Conservation (phyloP, 331 rosid genomes). For the Malus hybrid region DNA sequence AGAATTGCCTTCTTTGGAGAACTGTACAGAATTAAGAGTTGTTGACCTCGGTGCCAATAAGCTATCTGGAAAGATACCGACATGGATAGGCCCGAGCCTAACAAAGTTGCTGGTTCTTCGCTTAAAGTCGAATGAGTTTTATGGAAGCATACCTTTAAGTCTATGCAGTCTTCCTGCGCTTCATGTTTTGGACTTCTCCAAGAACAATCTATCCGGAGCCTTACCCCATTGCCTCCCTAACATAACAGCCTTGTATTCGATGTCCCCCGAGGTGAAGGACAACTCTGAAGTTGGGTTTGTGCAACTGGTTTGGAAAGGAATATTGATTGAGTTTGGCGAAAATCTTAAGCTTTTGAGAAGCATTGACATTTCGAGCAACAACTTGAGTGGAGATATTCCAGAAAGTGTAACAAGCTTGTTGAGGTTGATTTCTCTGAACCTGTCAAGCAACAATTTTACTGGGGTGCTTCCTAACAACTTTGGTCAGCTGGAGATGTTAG, state of each 20-base stretch:
- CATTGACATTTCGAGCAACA: constrained; percentile 12
- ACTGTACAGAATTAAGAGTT: not conserved
- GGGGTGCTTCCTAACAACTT: not conserved
- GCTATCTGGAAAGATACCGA: constrained; percentile 23
- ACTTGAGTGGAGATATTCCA: not conserved
- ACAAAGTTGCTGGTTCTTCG: constrained; percentile 17
- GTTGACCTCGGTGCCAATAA: constrained; percentile 30
- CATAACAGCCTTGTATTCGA: constrained; percentile 7
- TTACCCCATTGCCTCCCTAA: constrained; percentile 24
- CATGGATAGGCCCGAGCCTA: constrained; percentile 22
- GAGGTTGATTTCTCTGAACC: constrained; percentile 3
- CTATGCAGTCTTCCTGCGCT: constrained; percentile 18
- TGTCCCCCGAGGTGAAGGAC: not conserved
- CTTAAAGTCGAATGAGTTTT: constrained; percentile 10
- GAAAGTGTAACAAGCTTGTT: not conserved
- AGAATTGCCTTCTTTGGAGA: constrained; percentile 15
- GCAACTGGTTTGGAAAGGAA: constrained; percentile 25
- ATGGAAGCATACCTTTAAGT: constrained; percentile 19
- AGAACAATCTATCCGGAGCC: constrained; percentile 16
- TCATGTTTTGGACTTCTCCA: constrained; percentile 31
- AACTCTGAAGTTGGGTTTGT: not conserved
- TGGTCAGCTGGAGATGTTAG: not conserved
- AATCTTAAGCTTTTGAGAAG: not conserved
- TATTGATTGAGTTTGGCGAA: not conserved
- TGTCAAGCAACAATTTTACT: not conserved